These are phyloP conservation scores for Austroboletus novae-zelandiae DNA, from an alignment of 1,284 basidiomycete genomes.

Conservation along the genomic window DNA sequence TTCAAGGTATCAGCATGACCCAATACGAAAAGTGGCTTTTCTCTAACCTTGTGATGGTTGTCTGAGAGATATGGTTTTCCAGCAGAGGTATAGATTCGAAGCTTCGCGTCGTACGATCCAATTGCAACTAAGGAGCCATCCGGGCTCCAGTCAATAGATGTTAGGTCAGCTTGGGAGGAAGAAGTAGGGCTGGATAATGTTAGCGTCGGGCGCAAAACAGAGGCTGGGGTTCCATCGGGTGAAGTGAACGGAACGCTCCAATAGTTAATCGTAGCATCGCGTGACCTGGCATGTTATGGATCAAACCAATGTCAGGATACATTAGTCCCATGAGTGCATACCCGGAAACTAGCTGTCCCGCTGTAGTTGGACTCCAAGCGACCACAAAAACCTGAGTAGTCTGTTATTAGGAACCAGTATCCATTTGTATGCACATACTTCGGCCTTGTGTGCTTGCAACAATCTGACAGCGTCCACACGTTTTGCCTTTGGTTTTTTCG, in stretches of 20 bases:
- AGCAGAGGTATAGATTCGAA: conserved; percentile 58
- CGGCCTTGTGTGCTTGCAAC: conserved; percentile 58
- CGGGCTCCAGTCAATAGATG: conserved; percentile 70
- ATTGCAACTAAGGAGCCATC: conserved; percentile 72
- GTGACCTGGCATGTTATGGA: conserved; percentile 49
- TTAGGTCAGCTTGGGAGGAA: conserved; percentile 56
- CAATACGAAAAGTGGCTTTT: not conserved
- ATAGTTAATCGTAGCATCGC: conserved; percentile 71
- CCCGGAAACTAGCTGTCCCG: conserved; percentile 70
- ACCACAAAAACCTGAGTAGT: conserved; percentile 72
- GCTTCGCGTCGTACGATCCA: conserved; percentile 69
- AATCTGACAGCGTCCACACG: conserved; percentile 46
- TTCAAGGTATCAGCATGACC: conserved; percentile 34
- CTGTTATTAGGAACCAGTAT: conserved; percentile 1
- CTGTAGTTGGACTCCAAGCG: conserved; percentile 72
- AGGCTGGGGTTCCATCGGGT: conserved; percentile 24
- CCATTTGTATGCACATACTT: conserved; percentile 41
- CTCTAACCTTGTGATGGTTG: conserved; percentile 59
- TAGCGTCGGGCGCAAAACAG: conserved; percentile 36
- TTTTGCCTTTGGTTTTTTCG: conserved; percentile 38
- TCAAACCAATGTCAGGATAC: not conserved
- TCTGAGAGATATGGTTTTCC: conserved; percentile 62
- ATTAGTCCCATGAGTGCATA: conserved; percentile 33
- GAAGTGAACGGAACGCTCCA: conserved; percentile 64
- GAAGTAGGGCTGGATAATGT: conserved; percentile 50